Evolutionary conservation across 345 rosid species (phyloP).

Genomic region (Gossypium anomalum): DNA sequence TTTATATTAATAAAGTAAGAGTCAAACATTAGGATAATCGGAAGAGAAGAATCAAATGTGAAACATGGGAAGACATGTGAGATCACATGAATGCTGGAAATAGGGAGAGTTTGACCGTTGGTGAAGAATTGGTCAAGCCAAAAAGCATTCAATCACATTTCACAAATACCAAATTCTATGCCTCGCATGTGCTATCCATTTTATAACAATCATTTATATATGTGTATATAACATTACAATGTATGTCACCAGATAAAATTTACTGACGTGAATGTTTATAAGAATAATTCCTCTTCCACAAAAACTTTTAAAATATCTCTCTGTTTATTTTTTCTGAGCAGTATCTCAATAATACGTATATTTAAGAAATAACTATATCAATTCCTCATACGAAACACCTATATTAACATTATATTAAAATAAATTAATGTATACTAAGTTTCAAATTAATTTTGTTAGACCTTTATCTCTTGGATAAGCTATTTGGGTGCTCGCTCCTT

Average conservation of each 20-base stretch:
- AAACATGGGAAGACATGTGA: slow-evolving; percentile 50
- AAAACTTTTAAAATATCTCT: too few species aligned
- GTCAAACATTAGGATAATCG: slow-evolving; percentile 34
- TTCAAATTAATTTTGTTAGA: too few species aligned
- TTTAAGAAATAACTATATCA: too few species aligned
- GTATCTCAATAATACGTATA: too few species aligned
- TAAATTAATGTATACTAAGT: too few species aligned
- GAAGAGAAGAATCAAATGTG: slow-evolving; percentile 33
- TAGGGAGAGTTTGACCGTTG: not conserved
- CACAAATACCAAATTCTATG: not conserved
- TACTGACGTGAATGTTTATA: not conserved
- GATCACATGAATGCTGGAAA: slow-evolving; percentile 44
- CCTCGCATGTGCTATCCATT: slow-evolving; percentile 23
- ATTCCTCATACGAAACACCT: too few species aligned
- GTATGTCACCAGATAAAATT: not conserved
- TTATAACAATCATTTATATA: not conserved
- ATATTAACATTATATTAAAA: too few species aligned
- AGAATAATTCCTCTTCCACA: not conserved
- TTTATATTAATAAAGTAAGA: not conserved
- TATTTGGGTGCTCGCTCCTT: too few species aligned
- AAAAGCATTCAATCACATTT: slow-evolving; percentile 7
- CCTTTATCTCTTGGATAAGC: too few species aligned
- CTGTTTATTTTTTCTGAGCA: too few species aligned
- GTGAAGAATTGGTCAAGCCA: slow-evolving; percentile 23
- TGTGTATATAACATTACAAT: not conserved